Evolutionary conservation across 2,329 filamentous ascomycete genomes (phyloP), one percentile per base, ranked within the genome.

Genomic region (Sphaerulina populicola): DNA sequence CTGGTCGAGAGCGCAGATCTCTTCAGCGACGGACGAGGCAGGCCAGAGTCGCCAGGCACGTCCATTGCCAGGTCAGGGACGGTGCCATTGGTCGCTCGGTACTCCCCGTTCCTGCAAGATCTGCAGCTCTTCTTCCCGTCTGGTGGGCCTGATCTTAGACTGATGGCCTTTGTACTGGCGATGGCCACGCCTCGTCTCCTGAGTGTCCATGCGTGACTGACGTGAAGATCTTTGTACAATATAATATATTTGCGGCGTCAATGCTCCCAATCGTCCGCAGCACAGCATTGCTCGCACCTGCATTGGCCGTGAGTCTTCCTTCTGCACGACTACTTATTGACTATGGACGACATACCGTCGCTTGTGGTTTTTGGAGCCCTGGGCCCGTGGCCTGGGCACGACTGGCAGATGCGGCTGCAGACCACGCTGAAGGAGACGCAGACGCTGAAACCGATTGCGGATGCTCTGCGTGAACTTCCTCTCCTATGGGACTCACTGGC

Each of bases 21-120:
- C 23, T 27, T 27, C 23, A 27, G 23, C 23, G 5, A 27, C 5
- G 3, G 23, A 27, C 23, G 23, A 7, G 31, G 31, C 31, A 35
- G 31, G 10, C 31, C 23, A 27, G 23, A 7, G 3, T 27, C 23
- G n/a, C n/a, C n/a, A n/a, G n/a, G n/a, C n/a, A n/a, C n/a, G 23
- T 18, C 5, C 6, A 27, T 27, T 23, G 23, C 23, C 23, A 5
- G 23, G 23, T 27, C 23, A 27, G 5, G 31, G 31, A 11, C 31
- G 31, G 21, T 36, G 18, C 43, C 43, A 45, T 45, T 45, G 43
- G 43, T 21, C 31, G 7, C n/a, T 45, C 43, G 43, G 43, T 37
- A 45, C 30, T 36, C 29, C 30, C 11, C 9, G 18, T 12, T 45
- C 29, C 35, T 36, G 10, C 10, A 35, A 35, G 31, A 35, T n/a